Base-by-base conservation (phyloP, 2,329 filamentous ascomycete genomes). In the Trichophyton verrucosum region DNA sequence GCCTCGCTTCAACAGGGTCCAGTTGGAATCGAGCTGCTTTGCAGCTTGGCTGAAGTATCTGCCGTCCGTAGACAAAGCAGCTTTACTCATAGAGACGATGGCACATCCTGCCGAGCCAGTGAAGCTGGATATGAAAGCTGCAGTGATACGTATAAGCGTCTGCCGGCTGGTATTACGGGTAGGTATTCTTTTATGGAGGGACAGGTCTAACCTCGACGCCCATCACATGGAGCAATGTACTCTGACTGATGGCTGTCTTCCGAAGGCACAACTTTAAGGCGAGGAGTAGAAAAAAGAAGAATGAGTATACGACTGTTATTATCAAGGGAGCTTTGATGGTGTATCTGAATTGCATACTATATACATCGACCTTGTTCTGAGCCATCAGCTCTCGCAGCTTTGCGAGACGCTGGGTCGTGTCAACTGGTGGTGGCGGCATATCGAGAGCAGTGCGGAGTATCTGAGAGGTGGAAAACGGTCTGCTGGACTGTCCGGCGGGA, bases 191-290 rank as follows among this genome's bases (percentile, higher is more conserved):
- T n/a, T 33, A 59, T 8, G 42, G 30, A 36, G 46, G 56, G 61
- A 56, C 24, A 38, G 36, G 40, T 60, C 72, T 74, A 67, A 84
- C 82, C 82, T 82, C 94, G 86, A 66, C 94, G 86, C 63, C 83
- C 91, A 78, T 99, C 94, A 72, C 90, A 96, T n/a, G 87, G 86
- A 58, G 94, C 94, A 73, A 96, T 96, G 75, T 99, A 99, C 77
- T 99, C 94, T 66, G 92, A 97, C 67, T 92, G 89, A 73, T 99
- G 94, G 71, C 89, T 92, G 73, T 99, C 94, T 82, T 97, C 94
- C 38, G 92, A 96, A 0, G 94, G 94, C 5, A 97, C 83, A 71
- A 99, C 92, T 97, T 72, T 63, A 57, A 60, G 60, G 66, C 66
- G 64, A 51, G 30, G 65, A 70, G 78, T 67, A 81, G 76, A 68